Percentiles rank a stretch among this genome's conserved stretches.
These are phyloP conservation scores for Collybia sp. DNA, from an alignment of 768 basidiomycete species.

Conservation along the genomic window DNA sequence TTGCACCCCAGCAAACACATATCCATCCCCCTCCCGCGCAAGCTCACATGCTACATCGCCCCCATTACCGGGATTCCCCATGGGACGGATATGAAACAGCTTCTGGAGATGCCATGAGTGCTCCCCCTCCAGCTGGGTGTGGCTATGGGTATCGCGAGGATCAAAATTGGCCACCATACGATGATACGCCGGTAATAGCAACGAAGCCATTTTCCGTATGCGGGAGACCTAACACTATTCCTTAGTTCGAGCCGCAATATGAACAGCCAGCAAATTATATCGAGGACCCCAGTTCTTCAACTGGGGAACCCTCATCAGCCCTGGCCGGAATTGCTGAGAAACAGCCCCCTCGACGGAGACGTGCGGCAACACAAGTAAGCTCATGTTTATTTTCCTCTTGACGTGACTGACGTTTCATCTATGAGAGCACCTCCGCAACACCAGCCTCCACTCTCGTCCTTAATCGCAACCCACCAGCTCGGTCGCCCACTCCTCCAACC, in stretches of 20 bases:
- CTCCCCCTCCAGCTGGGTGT: conserved; percentile 39
- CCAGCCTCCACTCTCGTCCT: conserved; percentile 63
- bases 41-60: conserved; percentile 40
- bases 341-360: conserved; percentile 1
- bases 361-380: not conserved
- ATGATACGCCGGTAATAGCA: conserved; percentile 43
- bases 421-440: conserved; percentile 56
- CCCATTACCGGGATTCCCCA: conserved; percentile 44
- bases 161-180: conserved; percentile 52
- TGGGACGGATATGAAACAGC: conserved; percentile 58
- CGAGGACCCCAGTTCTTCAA: conserved; percentile 39
- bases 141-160: conserved; percentile 65
- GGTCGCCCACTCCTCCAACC: conserved; percentile 80
- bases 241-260: conserved; percentile 53
- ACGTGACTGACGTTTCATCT: conserved; percentile 1
- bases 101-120: conserved; percentile 39
- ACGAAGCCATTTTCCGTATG: not conserved
- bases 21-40: conserved; percentile 39
- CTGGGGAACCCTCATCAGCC: conserved; percentile 34
- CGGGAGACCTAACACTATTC: not conserved
- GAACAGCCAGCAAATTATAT: conserved; percentile 53
- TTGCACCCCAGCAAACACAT: conserved; percentile 65
- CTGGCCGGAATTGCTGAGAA: conserved; percentile 33
- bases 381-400: not conserved
- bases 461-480: conserved; percentile 63